Conservation (phyloP, 1,139 yeast genomes). For the Suhomyces yuchorum region DNA sequence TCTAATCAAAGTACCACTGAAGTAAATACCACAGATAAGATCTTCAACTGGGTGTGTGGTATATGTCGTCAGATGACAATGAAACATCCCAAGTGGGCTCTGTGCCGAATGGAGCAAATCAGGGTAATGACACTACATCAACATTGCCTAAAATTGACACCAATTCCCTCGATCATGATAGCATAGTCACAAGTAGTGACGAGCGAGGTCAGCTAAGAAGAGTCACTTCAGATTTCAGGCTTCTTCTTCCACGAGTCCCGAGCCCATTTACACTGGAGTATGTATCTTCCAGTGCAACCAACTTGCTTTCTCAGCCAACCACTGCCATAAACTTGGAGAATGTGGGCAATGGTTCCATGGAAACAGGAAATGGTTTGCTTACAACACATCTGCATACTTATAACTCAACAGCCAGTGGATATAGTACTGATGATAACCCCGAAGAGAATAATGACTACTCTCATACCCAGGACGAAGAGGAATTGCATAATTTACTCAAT, state of each 20-base stretch:
- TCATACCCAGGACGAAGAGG: constrained; percentile 29
- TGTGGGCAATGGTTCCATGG: constrained; percentile 13
- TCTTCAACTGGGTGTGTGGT: not conserved
- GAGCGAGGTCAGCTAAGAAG: not conserved
- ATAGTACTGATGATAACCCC: constrained; percentile 14
- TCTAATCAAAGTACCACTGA: not conserved
- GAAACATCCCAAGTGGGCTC: not conserved
- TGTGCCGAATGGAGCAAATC: not conserved
- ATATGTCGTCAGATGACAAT: not conserved
- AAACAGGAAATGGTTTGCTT: constrained; percentile 5
- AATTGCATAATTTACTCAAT: constrained; percentile 29
- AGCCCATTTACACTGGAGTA: constrained; percentile 1
- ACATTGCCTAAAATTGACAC: not conserved
- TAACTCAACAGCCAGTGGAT: not conserved
- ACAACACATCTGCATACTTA: constrained; percentile 10
- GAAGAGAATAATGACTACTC: constrained; percentile 15
- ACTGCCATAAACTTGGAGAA: constrained; percentile 25
- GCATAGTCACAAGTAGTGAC: not conserved
- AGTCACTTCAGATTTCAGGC: constrained; percentile 1
- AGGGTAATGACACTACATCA: not conserved
- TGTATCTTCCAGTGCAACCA: not conserved
- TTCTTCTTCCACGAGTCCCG: constrained; percentile 4
- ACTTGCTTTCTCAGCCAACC: constrained; percentile 20
- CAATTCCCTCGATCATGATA: not conserved
- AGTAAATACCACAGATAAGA: not conserved